These are phyloP conservation scores for Botrytis galanthina DNA, from an alignment of 2,329 filamentous ascomycete genomes.

Conservation along the genomic window DNA sequence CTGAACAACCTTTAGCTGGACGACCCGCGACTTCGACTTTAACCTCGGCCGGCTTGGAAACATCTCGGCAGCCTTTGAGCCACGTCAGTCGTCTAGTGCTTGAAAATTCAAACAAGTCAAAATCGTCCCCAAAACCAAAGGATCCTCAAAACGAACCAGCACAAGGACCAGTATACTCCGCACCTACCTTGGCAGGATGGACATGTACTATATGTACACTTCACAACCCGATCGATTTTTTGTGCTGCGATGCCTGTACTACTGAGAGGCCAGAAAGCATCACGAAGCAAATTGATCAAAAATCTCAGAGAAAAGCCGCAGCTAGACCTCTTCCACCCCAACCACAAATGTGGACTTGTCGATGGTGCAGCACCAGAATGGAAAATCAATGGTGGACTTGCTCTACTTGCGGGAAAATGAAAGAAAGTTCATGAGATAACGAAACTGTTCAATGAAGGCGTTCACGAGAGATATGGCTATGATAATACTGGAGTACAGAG, in stretches of 20 bases:
- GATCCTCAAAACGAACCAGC: constrained; percentile 14
- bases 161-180: constrained; percentile 14
- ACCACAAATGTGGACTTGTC: constrained; percentile 48
- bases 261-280: constrained; percentile 43
- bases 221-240: constrained; percentile 50
- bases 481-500: not conserved
- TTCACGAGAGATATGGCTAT: not conserved
- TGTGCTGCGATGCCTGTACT: constrained; percentile 58
- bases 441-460: not conserved
- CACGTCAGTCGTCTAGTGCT: constrained; percentile 35
- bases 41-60: not conserved
- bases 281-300: constrained; percentile 29
- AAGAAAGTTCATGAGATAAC: constrained; percentile 45
- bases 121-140: constrained; percentile 21
- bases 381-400: constrained; percentile 58
- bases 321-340: constrained; percentile 23
- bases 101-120: constrained; percentile 28
- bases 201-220: constrained; percentile 56
- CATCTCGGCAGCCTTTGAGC: constrained; percentile 17
- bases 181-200: constrained; percentile 48
- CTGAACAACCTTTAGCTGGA: constrained; percentile 21
- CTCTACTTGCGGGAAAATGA: constrained; percentile 53
- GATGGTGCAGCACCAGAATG: constrained; percentile 50
- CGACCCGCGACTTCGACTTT: constrained; percentile 15
- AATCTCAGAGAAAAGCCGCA: constrained; percentile 13